Evolutionary conservation across 164 flowering plant genomes (phyloP).

Genomic region (Vitis riparia): DNA sequence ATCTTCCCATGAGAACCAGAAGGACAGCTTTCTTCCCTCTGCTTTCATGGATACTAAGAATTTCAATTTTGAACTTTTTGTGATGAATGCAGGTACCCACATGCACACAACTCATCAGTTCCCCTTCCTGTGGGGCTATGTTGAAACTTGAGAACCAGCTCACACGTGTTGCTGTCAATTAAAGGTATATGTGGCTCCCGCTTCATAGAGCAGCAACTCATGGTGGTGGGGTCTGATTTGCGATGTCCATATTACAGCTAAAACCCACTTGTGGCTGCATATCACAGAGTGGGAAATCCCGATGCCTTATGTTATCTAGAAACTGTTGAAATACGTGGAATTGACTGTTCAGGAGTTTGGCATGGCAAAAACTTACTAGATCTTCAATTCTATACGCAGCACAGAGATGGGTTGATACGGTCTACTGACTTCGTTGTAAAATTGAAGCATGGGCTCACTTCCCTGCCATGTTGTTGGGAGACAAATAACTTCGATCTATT

Average conservation of each 20-base stretch:
- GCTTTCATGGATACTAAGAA: not conserved
- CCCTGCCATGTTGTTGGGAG: not conserved
- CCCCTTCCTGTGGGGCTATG: conserved; percentile 10
- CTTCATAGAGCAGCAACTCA: not conserved
- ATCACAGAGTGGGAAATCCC: conserved; percentile 9
- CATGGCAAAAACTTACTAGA: not conserved
- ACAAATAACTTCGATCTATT: not conserved
- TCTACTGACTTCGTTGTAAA: not conserved
- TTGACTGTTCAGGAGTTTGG: not conserved
- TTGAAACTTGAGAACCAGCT: conserved; percentile 11
- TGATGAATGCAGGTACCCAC: conserved; percentile 11
- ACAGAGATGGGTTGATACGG: not conserved
- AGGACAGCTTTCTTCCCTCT: not conserved
- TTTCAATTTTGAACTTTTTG: not conserved
- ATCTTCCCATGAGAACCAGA: too few relatives aligned
- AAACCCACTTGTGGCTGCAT: conserved; percentile 27
- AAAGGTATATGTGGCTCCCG: conserved; percentile 5
- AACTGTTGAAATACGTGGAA: not conserved
- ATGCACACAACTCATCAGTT: conserved; percentile 17
- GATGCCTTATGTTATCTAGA: not conserved
- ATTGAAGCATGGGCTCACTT: not conserved
- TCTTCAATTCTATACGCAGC: not conserved
- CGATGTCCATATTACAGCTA: conserved; percentile 19
- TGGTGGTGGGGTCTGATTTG: conserved; percentile 11
- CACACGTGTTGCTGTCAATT: conserved; percentile 26